Evolutionary conservation across 495 filamentous ascomycete species (phyloP).

Genomic region (Aspergillus nanangensis): DNA sequence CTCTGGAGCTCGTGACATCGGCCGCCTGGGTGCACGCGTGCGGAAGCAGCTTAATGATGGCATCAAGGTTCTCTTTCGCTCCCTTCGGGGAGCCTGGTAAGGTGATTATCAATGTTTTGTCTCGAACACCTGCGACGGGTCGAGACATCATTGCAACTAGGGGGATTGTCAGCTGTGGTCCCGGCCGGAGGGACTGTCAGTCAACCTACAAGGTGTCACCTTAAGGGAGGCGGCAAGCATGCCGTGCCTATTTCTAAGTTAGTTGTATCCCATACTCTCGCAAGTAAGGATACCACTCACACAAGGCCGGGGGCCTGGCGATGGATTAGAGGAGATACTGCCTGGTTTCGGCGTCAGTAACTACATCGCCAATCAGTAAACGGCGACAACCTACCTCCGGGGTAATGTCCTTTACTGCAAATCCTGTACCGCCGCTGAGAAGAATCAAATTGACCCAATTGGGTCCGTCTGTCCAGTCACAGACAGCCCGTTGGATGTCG

Average conservation of each 20-base stretch:
- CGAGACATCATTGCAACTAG: slow-evolving; percentile 96
- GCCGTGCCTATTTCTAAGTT: slow-evolving; percentile 59
- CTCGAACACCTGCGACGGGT: slow-evolving; percentile 84
- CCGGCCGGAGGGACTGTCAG: neutral
- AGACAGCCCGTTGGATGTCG: slow-evolving; percentile 70
- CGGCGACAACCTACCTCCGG: slow-evolving; percentile 65
- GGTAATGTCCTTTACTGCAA: slow-evolving; percentile 81
- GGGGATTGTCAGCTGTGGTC: slow-evolving; percentile 1
- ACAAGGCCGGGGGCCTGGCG: slow-evolving; percentile 86
- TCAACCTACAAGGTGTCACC: slow-evolving; percentile 77
- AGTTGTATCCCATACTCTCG: slow-evolving; percentile 13
- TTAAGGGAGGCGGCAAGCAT: slow-evolving; percentile 85
- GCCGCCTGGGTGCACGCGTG: slow-evolving; percentile 91
- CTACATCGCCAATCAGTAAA: no score
- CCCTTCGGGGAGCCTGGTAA: slow-evolving; percentile 95
- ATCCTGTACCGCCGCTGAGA: slow-evolving; percentile 91
- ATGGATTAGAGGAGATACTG: slow-evolving; percentile 75
- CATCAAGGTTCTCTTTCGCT: slow-evolving; percentile 91
- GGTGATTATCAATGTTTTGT: slow-evolving; percentile 81
- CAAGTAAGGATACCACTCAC: slow-evolving; percentile 41
- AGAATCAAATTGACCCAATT: slow-evolving; percentile 69
- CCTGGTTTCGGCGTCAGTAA: slow-evolving; percentile 44
- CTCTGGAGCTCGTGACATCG: slow-evolving; percentile 75
- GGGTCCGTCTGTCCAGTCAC: slow-evolving; percentile 59
- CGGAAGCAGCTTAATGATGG: slow-evolving; percentile 82